Percentiles rank a stretch among this genome's conserved stretches.
These are phyloP conservation scores for Talaromyces albobiverticillius DNA, from an alignment of 2,329 filamentous ascomycete genomes.

Conservation along the genomic window DNA sequence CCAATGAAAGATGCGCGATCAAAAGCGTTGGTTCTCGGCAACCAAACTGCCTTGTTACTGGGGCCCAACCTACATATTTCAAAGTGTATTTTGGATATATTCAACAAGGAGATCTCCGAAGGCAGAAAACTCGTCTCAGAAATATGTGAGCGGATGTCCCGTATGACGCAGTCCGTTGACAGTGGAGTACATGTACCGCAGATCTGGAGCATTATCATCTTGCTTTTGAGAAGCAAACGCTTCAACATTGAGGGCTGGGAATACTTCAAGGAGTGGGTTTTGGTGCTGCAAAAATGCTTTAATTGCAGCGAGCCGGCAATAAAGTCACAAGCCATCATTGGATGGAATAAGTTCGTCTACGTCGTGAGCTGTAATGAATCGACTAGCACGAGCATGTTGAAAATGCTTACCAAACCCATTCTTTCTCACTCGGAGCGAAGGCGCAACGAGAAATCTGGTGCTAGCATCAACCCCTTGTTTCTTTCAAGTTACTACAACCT, in stretches of 20 bases:
- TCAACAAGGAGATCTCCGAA: slow-evolving; percentile 51
- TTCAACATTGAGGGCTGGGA: slow-evolving; percentile 65
- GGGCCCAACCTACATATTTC: slow-evolving; percentile 68
- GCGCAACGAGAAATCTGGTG: slow-evolving; percentile 48
- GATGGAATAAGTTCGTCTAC: slow-evolving; percentile 83
- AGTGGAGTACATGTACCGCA: slow-evolving; percentile 70
- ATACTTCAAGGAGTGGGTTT: slow-evolving; percentile 70
- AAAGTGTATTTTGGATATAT: slow-evolving; percentile 57
- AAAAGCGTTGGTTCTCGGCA: slow-evolving; percentile 70
- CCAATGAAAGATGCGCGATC: slow-evolving; percentile 71
- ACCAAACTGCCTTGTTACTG: slow-evolving; percentile 66
- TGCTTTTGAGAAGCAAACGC: slow-evolving; percentile 67
- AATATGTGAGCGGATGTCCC: slow-evolving; percentile 64
- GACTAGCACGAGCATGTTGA: slow-evolving; percentile 54
- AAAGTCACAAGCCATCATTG: slow-evolving; percentile 73
- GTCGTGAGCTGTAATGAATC: slow-evolving; percentile 63
- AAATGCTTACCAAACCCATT: slow-evolving; percentile 67
- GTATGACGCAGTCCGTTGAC: slow-evolving; percentile 62
- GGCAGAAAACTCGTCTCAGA: slow-evolving; percentile 66
- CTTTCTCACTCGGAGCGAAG: slow-evolving; percentile 66
- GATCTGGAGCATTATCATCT: slow-evolving; percentile 80
- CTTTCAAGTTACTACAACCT: slow-evolving; percentile 76
- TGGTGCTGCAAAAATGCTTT: slow-evolving; percentile 77
- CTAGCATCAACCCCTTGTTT: slow-evolving; percentile 54
- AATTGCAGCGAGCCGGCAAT: slow-evolving; percentile 71